A percentile compares a stretch with the other conserved stretches of the same genome.
These are phyloP conservation scores for Penicillium sp. DNA, from an alignment of 2,329 filamentous ascomycete species.

Conservation along the genomic window DNA sequence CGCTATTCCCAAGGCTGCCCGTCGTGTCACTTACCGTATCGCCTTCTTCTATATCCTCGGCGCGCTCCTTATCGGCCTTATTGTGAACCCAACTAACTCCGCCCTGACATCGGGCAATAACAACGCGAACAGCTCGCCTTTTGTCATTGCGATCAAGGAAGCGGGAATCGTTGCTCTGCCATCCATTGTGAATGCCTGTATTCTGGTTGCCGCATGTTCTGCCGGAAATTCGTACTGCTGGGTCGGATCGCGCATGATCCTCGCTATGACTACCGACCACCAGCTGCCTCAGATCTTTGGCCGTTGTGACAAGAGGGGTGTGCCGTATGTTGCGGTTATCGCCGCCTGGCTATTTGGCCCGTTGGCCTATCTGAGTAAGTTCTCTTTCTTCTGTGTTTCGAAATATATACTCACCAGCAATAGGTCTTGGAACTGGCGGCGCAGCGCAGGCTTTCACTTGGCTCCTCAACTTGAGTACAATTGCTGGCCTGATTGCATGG, in stretches of 20 bases:
- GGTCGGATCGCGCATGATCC: conserved; percentile 60
- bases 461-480: conserved; percentile 47
- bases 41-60: conserved; percentile 40
- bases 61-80: conserved; percentile 31
- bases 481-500: conserved; percentile 53
- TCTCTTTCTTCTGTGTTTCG: not conserved
- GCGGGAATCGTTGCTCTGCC: conserved; percentile 37
- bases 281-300: conserved; percentile 60
- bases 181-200: conserved; percentile 35
- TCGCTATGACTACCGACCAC: conserved; percentile 59
- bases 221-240: conserved; percentile 46
- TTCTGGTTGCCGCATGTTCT: conserved; percentile 42
- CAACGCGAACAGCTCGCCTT: conserved; percentile 37
- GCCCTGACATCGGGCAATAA: conserved; percentile 25
- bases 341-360: conserved; percentile 50
- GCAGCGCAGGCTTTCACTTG: conserved; percentile 40
- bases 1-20: conserved; percentile 43
- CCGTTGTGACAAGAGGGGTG: conserved; percentile 52
- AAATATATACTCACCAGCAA: not conserved
- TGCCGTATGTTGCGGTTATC: conserved; percentile 60
- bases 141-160: conserved; percentile 35
- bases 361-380: conserved; percentile 43
- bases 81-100: conserved; percentile 25
- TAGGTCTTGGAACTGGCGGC: conserved; percentile 37
- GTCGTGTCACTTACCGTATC: conserved; percentile 42